Conservation (phyloP, 2,329 filamentous ascomycete genomes). For the Fusarium transvaalense region DNA sequence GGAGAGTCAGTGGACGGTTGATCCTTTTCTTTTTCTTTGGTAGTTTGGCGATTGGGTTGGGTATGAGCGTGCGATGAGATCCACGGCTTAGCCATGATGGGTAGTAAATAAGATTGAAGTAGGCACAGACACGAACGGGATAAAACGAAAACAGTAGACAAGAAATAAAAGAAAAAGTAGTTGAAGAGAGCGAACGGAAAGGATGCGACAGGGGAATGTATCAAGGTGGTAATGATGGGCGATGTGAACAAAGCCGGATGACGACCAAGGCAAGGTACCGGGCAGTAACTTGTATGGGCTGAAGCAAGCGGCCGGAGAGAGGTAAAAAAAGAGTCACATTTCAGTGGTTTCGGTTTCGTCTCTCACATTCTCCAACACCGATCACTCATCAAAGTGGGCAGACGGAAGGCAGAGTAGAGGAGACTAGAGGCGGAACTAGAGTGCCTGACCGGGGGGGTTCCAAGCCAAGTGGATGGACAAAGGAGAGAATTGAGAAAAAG, state of each 20-base stretch:
- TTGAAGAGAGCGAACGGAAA: background rate
- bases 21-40: slow-evolving; percentile 34
- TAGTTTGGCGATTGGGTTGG: slow-evolving; percentile 29
- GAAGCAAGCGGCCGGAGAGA: slow-evolving; percentile 34
- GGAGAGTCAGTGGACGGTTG: slow-evolving; percentile 38
- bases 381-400: slow-evolving; percentile 35
- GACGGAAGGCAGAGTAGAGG: slow-evolving; percentile 14
- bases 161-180: slow-evolving; percentile 1
- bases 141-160: slow-evolving; percentile 5
- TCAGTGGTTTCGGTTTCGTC: slow-evolving; percentile 19
- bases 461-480: slow-evolving; percentile 10
- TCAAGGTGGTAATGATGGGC: slow-evolving; percentile 34
- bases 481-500: slow-evolving; percentile 15
- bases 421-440: slow-evolving; percentile 36
- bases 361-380: slow-evolving; percentile 16
- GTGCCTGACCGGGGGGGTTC: slow-evolving; percentile 16
- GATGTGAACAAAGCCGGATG: slow-evolving; percentile 29
- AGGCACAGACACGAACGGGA: slow-evolving; percentile 1
- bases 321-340: slow-evolving; percentile 30
- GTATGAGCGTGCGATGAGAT: slow-evolving; percentile 30
- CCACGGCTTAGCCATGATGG: slow-evolving; percentile 44
- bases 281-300: slow-evolving; percentile 23
- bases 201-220: slow-evolving; percentile 32
- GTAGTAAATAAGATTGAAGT: slow-evolving; percentile 18
- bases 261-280: slow-evolving; percentile 14